Percentiles rank a stretch among this genome's conserved stretches.
Conservation (phyloP, 2,329 filamentous ascomycete species). For the Emmonsiellopsis sp. region DNA sequence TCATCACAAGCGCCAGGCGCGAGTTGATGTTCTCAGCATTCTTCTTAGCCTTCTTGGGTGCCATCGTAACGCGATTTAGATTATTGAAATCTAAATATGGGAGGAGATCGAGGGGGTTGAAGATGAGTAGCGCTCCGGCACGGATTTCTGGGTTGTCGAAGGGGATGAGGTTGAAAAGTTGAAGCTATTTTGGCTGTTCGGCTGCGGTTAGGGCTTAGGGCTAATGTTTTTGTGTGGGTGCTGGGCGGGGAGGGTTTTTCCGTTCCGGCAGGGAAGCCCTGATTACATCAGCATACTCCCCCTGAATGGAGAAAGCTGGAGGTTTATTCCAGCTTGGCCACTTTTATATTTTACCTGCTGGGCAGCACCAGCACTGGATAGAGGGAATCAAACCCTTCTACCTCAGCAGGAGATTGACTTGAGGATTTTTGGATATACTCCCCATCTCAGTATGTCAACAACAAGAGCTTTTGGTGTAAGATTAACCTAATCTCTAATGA, state of each 20-base stretch:
- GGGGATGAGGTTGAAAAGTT: not conserved
- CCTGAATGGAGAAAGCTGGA: too few species aligned
- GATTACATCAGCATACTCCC: too few species aligned
- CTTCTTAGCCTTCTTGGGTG: constrained; percentile 63
- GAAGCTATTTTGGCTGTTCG: not conserved
- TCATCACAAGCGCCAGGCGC: constrained; percentile 60
- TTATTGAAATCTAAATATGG: constrained; percentile 5
- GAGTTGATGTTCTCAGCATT: constrained; percentile 71
- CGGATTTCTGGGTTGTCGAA: constrained; percentile 1
- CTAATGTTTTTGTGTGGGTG: not conserved
- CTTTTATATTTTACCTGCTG: too few species aligned
- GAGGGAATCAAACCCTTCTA: too few species aligned
- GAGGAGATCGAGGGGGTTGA: not conserved
- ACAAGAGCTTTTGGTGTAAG: too few species aligned
- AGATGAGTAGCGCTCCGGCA: constrained; percentile 27
- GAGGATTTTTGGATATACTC: too few species aligned
- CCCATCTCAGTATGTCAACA: too few species aligned
- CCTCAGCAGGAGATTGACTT: too few species aligned
- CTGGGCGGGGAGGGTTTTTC: not conserved
- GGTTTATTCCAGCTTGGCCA: too few species aligned
- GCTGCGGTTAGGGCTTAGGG: not conserved
- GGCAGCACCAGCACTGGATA: too few species aligned
- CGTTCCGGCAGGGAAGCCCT: not conserved
- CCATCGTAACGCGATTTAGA: constrained; percentile 46
- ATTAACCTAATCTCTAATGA: too few species aligned